These are phyloP conservation scores for Suhomyces wounanorum DNA, from an alignment of 1,139 yeast species.

Conservation along the genomic window DNA sequence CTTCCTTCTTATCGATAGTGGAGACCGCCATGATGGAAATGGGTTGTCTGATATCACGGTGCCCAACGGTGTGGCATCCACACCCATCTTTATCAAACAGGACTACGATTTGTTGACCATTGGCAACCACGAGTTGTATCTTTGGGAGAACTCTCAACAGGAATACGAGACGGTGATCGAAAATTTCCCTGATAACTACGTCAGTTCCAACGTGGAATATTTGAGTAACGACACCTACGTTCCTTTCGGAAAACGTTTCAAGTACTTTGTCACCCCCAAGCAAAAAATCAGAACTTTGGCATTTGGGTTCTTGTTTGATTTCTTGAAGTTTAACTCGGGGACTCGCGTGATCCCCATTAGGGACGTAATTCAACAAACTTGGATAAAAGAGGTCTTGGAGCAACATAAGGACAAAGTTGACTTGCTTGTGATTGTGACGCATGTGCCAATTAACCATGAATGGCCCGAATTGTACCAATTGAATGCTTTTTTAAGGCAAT, in stretches of 20 bases:
- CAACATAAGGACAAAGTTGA: slow-evolving; percentile 52
- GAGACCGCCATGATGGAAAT: slow-evolving; percentile 94
- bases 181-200: slow-evolving; percentile 64
- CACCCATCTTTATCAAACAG: slow-evolving; percentile 61
- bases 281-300: slow-evolving; percentile 58
- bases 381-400: slow-evolving; percentile 62
- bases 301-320: slow-evolving; percentile 81
- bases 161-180: slow-evolving; percentile 65
- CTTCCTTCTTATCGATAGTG: slow-evolving; percentile 77
- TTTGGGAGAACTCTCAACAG: slow-evolving; percentile 61
- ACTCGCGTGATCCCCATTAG: slow-evolving; percentile 67
- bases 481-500: slow-evolving; percentile 55
- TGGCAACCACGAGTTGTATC: slow-evolving; percentile 91
- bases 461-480: slow-evolving; percentile 59
- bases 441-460: slow-evolving; percentile 65
- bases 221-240: slow-evolving; percentile 50
- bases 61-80: slow-evolving; percentile 68
- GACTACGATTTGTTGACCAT: slow-evolving; percentile 80
- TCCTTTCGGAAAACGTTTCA: slow-evolving; percentile 67
- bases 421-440: slow-evolving; percentile 71
- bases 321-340: slow-evolving; percentile 58
- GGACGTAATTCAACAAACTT: slow-evolving; percentile 53
- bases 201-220: slow-evolving; percentile 82
- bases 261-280: slow-evolving; percentile 64
- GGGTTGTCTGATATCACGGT: slow-evolving; percentile 79